Evolutionary conservation across 768 basidiomycete genomes (phyloP).

Genomic region (Tylopilus vinaceipallidus): DNA sequence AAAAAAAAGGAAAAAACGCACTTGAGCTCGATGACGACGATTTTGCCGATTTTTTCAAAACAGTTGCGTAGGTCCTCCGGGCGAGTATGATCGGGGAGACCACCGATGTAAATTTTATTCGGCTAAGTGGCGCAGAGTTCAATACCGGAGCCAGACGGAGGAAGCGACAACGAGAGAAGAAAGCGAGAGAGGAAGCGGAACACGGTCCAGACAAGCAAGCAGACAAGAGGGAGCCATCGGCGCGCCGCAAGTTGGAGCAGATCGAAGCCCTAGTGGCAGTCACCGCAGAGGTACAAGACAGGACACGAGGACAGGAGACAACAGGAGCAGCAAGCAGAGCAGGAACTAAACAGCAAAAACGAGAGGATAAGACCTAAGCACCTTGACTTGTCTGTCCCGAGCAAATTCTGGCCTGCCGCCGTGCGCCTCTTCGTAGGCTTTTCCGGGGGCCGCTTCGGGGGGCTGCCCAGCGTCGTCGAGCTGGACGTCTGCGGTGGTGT

Average conservation of each 20-base stretch:
- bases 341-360: slow-evolving; percentile 28
- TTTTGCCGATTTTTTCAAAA: slow-evolving; percentile 81
- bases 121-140: slow-evolving; percentile 74
- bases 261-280: no score
- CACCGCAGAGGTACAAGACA: no score
- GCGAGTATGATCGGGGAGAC: slow-evolving; percentile 82
- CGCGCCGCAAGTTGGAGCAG: slow-evolving; percentile 27
- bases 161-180: slow-evolving; percentile 49
- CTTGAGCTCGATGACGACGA: slow-evolving; percentile 81
- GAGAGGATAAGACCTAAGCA: slow-evolving; percentile 71
- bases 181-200: slow-evolving; percentile 28
- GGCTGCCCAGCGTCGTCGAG: slow-evolving; percentile 23
- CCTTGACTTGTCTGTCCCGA: slow-evolving; percentile 82
- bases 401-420: slow-evolving; percentile 42
- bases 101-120: slow-evolving; percentile 92
- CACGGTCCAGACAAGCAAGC: slow-evolving; percentile 38
- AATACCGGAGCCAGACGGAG: slow-evolving; percentile 58
- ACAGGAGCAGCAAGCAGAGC: slow-evolving; percentile 21
- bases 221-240: slow-evolving; percentile 35
- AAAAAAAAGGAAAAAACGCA: slow-evolving; percentile 48
- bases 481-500: slow-evolving; percentile 44
- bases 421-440: slow-evolving; percentile 43
- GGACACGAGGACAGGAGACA: slow-evolving; percentile 19
- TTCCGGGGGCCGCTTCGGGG: slow-evolving; percentile 16
- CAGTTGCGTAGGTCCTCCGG: slow-evolving; percentile 83